Evolutionary conservation across 1,284 basidiomycete species (phyloP), one percentile per base, ranked within the genome.

Genomic region (Inonotus hispidus): DNA sequence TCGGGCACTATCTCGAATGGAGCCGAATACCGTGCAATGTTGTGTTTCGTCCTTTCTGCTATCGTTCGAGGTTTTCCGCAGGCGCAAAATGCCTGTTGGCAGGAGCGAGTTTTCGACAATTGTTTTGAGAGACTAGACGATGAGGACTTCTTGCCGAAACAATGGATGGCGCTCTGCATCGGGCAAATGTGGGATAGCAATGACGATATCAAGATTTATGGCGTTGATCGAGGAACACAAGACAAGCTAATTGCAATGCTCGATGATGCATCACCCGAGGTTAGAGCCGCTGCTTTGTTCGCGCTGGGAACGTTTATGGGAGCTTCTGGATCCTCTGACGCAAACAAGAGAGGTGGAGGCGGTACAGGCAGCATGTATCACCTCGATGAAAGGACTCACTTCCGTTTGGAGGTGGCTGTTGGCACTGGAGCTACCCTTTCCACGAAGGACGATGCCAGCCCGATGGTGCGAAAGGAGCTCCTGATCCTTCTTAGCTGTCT

Each of bases 11-110:
- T 98, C 29, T 93, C 95, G 0, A 98, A 99, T 73, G 87, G 89
- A 55, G 92, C 93, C 14, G 96, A 99, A 73, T 95, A 99, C 73
- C 93, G 95, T 63, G 96, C 96, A 0, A 99, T 99, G 96, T 99
- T 95, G 71, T 93, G 95, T 0, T 99, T 98, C 75, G 95, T 98
- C 67, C 85, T 99, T 23, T 84, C 92, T n/a, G 88, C 95, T 29
- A 88, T 98, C 63, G 90, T 92, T 59, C 88, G 96, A 23, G 94
- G 95, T 68, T 95, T 90, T 71, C 82, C 85, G 6, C 82, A 83
- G 0, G 96, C 95, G 1, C 95, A 99, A 73, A 82, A 84, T 58
- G 93, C 92, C 0, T 96, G 93, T 71, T 84, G 91, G 73, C 80
- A 84, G 61, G 91, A 93, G 65, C 82, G 87, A 27, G 93, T 98